Evolutionary conservation across 2,329 filamentous ascomycete species (phyloP).

Genomic region (Pestalotiopsis fici): DNA sequence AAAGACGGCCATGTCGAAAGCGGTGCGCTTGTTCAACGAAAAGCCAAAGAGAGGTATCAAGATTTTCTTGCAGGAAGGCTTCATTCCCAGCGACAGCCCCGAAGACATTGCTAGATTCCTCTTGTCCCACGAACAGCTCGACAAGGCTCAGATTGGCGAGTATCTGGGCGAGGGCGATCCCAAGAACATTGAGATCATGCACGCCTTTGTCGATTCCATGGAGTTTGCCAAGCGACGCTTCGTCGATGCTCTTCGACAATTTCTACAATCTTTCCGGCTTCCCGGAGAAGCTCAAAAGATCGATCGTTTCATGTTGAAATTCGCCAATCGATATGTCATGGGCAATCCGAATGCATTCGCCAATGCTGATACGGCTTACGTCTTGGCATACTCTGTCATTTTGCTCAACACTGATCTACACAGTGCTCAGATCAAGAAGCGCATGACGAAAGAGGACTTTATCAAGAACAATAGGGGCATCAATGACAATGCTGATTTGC

Average conservation of each 20-base stretch:
- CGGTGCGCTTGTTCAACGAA: slow-evolving; percentile 92
- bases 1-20: slow-evolving; percentile 90
- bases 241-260: slow-evolving; percentile 86
- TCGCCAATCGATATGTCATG: slow-evolving; percentile 91
- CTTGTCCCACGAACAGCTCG: slow-evolving; percentile 76
- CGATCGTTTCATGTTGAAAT: slow-evolving; percentile 99
- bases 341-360: slow-evolving; percentile 97
- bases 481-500: slow-evolving; percentile 92
- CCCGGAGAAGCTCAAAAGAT: slow-evolving; percentile 98
- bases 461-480: slow-evolving; percentile 99
- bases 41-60: slow-evolving; percentile 96
- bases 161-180: slow-evolving; percentile 92
- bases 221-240: slow-evolving; percentile 91
- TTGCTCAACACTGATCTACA: slow-evolving; percentile 96
- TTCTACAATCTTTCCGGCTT: slow-evolving; percentile 90
- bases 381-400: slow-evolving; percentile 94
- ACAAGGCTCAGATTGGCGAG: slow-evolving; percentile 92
- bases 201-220: slow-evolving; percentile 95
- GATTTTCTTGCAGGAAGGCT: slow-evolving; percentile 77
- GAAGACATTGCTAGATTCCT: slow-evolving; percentile 85
- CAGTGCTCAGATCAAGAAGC: slow-evolving; percentile 75
- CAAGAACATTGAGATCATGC: slow-evolving; percentile 96
- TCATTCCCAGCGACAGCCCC: slow-evolving; percentile 78
- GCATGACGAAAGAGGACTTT: slow-evolving; percentile 96
- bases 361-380: slow-evolving; percentile 96